Base-by-base conservation (phyloP, 2,329 filamentous ascomycete genomes). In the Orbilia brochopaga region DNA sequence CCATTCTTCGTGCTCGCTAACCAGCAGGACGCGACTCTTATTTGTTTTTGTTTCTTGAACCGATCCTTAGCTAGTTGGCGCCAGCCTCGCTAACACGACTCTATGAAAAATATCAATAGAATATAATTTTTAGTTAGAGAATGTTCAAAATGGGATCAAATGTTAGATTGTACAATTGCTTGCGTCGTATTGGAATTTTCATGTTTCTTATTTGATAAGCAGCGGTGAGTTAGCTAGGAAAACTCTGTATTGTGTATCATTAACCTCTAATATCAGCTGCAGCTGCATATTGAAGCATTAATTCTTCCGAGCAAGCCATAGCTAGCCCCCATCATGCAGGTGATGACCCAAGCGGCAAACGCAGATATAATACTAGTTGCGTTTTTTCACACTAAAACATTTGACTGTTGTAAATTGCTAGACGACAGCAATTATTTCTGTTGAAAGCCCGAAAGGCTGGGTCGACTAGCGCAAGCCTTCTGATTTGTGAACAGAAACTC, bases 211-310 rank as follows among this genome's bases (percentile, higher is more conserved):
- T 44, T 21, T 48, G 7, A 48, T 23, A 48, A 23, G 21, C n/a
- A 48, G 44, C 44, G 19, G 44, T 23, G 44, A 21, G 19, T 48
- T 19, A 23, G 44, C 44, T 48, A 21, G 19, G 44, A 48, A 48
- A 48, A 48, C 44, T 48, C 44, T 21, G 44, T 21, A 17, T 3
- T 19, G 44, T 48, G 44, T 48, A 48, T 48, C 44, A 48, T 48
- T 19, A 48, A 21, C 27, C 10, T 17, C 15, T 56, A 63, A 56
- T 50, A 56, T 63, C 32, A 30, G 40, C 51, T 63, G 40, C 51
- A 50, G 59, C 63, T 54, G 63, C 48, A 66, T 60, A 54, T 42
- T 55, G 37, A 55, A 60, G 55, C 48, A 53, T 54, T 48, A 59
- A 59, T 59, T 54, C 62, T 48, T 62, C 53, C 58, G 46, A 58